Evolutionary conservation across 169 alveolate genomes (phyloP).

Genomic region (Ichthyophthirius multifiliis): DNA sequence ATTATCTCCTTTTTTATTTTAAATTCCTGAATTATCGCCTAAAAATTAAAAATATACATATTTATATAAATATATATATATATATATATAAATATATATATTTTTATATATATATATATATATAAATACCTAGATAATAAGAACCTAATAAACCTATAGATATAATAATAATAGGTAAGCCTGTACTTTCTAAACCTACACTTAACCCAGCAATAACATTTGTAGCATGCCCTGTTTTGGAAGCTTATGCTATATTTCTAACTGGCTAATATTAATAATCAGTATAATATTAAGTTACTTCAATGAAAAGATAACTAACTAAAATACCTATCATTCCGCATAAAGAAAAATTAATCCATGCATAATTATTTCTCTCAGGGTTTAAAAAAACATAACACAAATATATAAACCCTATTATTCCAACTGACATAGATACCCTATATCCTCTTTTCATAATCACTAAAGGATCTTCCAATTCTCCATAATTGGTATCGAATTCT

Average conservation of each 20-base stretch:
- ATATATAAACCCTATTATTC: conserved; percentile 66
- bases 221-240: conserved; percentile 69
- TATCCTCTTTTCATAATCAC: conserved; percentile 71
- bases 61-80: not conserved
- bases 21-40: conserved; percentile 59
- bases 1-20: conserved; percentile 32
- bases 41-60: not conserved
- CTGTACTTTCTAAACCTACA: conserved; percentile 64
- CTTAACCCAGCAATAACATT: conserved; percentile 60
- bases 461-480: conserved; percentile 66
- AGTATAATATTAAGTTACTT: conserved; percentile 87
- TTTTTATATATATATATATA: too few relatives aligned
- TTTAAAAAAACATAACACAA: conserved; percentile 66
- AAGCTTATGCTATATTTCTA: conserved; percentile 42
- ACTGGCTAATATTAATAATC: conserved; percentile 82
- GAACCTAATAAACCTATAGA: conserved; percentile 51
- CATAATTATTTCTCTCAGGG: conserved; percentile 35
- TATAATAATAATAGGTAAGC: conserved; percentile 50
- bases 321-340: conserved; percentile 84
- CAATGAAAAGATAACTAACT: conserved; percentile 83
- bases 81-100: not conserved
- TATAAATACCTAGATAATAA: conserved; percentile 13
- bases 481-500: conserved; percentile 25
- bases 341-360: conserved; percentile 59
- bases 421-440: conserved; percentile 64